Evolutionary conservation across 2,329 filamentous ascomycete genomes (phyloP).

Genomic region (Cordyceps cateniannulata): DNA sequence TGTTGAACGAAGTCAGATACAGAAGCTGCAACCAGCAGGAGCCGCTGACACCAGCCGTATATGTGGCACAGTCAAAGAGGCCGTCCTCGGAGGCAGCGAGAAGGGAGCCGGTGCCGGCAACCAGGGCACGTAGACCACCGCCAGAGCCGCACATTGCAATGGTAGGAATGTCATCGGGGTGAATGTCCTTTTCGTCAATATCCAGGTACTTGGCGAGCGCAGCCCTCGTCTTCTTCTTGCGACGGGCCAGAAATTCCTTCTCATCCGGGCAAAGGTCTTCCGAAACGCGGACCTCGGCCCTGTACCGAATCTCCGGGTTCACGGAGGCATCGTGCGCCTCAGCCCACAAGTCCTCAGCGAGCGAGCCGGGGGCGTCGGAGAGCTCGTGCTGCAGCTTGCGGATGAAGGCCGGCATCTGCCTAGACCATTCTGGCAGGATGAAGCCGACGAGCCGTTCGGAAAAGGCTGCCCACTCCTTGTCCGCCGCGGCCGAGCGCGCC

Average conservation of each 20-base stretch:
- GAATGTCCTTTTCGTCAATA: slow-evolving; percentile 71
- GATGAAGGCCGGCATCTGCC: slow-evolving; percentile 66
- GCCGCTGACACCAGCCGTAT: slow-evolving; percentile 91
- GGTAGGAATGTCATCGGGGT: slow-evolving; percentile 85
- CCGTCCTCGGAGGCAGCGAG: slow-evolving; percentile 79
- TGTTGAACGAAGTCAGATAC: slow-evolving; percentile 67
- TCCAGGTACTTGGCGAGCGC: slow-evolving; percentile 79
- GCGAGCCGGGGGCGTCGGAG: slow-evolving; percentile 77
- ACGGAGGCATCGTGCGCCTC: slow-evolving; percentile 78
- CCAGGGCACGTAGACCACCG: slow-evolving; percentile 80
- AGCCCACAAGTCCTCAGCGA: slow-evolving; percentile 89
- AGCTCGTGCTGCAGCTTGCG: slow-evolving; percentile 82
- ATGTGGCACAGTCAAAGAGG: slow-evolving; percentile 88
- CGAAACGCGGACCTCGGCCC: slow-evolving; percentile 77
- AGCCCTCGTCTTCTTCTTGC: slow-evolving; percentile 60
- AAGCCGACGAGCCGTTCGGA: slow-evolving; percentile 58
- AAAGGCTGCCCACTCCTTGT: slow-evolving; percentile 48
- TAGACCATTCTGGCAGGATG: slow-evolving; percentile 79
- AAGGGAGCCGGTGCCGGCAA: slow-evolving; percentile 84
- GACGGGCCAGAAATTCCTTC: slow-evolving; percentile 61
- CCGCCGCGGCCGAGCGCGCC: slow-evolving; percentile 46
- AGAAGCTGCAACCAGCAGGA: slow-evolving; percentile 93
- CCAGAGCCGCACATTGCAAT: slow-evolving; percentile 95
- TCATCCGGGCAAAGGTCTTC: slow-evolving; percentile 78
- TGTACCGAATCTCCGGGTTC: slow-evolving; percentile 81